Base-by-base conservation (phyloP, 768 basidiomycete genomes). In the Leccinum subgranulosum region DNA sequence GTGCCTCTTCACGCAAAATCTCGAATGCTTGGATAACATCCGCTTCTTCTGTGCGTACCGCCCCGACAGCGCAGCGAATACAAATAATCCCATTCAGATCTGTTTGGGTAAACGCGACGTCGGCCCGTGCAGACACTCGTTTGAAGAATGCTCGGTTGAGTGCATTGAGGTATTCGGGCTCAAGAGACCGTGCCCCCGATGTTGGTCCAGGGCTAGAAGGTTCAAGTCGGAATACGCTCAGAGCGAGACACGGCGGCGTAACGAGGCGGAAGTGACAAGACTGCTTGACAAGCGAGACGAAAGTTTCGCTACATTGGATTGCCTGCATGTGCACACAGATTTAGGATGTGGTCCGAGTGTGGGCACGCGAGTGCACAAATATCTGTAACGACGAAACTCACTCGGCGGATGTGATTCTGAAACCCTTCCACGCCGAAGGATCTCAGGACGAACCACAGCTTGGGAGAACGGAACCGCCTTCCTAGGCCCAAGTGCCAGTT, bases 401-500 rank as follows among this genome's bases (percentile, higher is more conserved):
- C 68, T 56, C 60, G 65, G 77, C 79, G 60, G 86, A 96, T 87
- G 66, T 96, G 85, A 14, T 73, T 76, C 58, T 83, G 84, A 76
- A 95, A 94, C 1, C 94, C 94, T 50, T 85, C 75, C 11, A 84
- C 80, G 6, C 94, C 94, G 62, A 81, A 95, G 60, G 88, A 87
- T 14, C 94, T 82, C 49, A 97, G 74, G 25, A 95, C 90, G 69
- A 97, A 97, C 92, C 92, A 96, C 7, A 97, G 61, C 70, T 97
- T 97, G 60, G 95, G 77, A 21, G 92, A 89, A 34, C 95, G 82
- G 80, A 96, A 97, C 45, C 90, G 84, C n/a, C 93, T 82, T 12
- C 92, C 92, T 3, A 96, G 84, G 7, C 80, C 79, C 23, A 92
- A 75, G 66, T 91, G 89, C 90, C 90, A 92, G 69, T 93, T 91